Evolutionary conservation across 2,329 filamentous ascomycete species (phyloP).

Genomic region (Penicillium sp.): DNA sequence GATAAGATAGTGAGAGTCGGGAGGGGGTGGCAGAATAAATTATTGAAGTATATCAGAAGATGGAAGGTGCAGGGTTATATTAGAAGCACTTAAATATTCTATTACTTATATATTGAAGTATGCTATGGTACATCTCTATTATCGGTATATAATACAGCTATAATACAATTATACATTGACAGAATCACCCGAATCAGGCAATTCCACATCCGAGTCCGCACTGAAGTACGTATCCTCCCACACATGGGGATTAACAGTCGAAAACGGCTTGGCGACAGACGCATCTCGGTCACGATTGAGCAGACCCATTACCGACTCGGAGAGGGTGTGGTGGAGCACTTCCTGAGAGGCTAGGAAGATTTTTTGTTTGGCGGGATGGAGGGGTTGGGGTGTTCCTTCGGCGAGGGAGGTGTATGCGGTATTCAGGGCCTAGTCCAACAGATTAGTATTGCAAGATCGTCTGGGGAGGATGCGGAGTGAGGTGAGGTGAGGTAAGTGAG

Average conservation of each 20-base stretch:
- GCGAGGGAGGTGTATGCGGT: slow-evolving; percentile 4
- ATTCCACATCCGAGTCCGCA: too few relatives aligned
- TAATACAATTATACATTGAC: not conserved
- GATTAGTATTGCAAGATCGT: not conserved
- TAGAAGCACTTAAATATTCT: too few relatives aligned
- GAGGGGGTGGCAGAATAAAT: too few relatives aligned
- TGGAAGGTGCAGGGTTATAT: too few relatives aligned
- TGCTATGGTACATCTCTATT: too few relatives aligned
- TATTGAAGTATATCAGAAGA: too few relatives aligned
- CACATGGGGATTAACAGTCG: not conserved
- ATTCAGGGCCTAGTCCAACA: not conserved
- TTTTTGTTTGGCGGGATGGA: not conserved
- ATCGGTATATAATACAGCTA: too few relatives aligned
- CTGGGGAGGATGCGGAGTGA: too few relatives aligned
- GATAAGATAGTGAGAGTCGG: not conserved
- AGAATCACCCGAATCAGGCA: not conserved
- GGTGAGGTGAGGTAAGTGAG: too few relatives aligned
- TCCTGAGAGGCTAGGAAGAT: not conserved
- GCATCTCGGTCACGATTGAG: not conserved
- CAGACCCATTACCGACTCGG: not conserved
- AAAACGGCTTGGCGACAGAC: not conserved
- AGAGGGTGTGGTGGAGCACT: not conserved
- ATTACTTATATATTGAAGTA: too few relatives aligned
- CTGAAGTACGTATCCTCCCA: not conserved
- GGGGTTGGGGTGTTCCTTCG: too few relatives aligned